Base-by-base conservation (phyloP, 2,329 filamentous ascomycete species). In the Paraphaeosphaeria sporulosa region DNA sequence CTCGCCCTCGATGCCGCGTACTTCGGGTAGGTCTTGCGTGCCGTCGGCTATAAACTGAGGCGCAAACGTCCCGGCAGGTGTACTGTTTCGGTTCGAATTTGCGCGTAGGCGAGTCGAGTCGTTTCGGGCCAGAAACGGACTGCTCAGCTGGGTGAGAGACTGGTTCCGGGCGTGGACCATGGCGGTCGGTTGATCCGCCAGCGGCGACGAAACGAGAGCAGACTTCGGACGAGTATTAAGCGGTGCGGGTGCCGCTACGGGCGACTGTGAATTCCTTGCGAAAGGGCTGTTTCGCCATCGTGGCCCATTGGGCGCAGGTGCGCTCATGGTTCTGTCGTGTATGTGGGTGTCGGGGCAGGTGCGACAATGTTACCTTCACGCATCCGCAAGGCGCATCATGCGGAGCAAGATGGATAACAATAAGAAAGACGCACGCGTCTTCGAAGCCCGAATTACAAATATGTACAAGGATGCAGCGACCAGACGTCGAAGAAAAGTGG, bases 1-100 rank as follows among this genome's bases (percentile, higher is more conserved):
- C 75, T 97, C 94, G 64, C 95, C 95, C 79, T 99, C 96, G 61
- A 97, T 93, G 19, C 92, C 91, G 21, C 84, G 82, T 32, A 88
- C 83, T 61, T 87, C 85, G 32, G 82, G 81, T 1, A 81, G 81
- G 54, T 83, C 83, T 67, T 88, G 85, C 78, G 91, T 82, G 65
- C 94, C 92, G 65, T 96, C 93, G 0, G 89, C 87, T 80, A 99
- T 98, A 78, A 99, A 99, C 10, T 93, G 92, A 2, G 94, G 95
- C 38, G 95, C 94, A 81, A 99, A 99, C 1, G 95, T 99, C 65
- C 87, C 90, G 0, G 90, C 92, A 7, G 87, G 84, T 2, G 85
- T 86, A 69, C 83, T 86, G 60, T 85, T 88, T 65, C 86, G 81
- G 38, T 86, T 85, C 5, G 93, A 95, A 66, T 89, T 86, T 50